Evolutionary conservation across 306 rosid species (phyloP).

Genomic region (Arachis hypogaea): DNA sequence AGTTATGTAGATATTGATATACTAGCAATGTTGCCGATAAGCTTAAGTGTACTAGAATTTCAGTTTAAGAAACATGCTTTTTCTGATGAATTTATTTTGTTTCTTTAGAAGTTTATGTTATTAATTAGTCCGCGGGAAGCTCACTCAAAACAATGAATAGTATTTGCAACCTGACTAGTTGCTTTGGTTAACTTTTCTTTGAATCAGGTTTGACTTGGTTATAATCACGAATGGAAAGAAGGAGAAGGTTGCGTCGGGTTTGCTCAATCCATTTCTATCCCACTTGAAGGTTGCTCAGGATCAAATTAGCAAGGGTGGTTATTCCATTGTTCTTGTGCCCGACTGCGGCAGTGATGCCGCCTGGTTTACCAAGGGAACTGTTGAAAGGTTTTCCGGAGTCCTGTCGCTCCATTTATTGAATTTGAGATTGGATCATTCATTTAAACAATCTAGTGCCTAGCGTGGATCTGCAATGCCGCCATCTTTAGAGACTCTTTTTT

Average conservation of each 20-base stretch:
- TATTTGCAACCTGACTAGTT: slow-evolving; percentile 29
- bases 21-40: slow-evolving; percentile 2
- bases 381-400: slow-evolving; percentile 64
- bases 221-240: slow-evolving; percentile 81
- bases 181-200: slow-evolving; percentile 15
- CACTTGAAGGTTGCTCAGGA: slow-evolving; percentile 92
- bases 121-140: neutral
- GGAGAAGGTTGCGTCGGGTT: slow-evolving; percentile 89
- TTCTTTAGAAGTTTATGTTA: neutral
- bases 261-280: slow-evolving; percentile 80
- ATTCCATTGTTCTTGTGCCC: slow-evolving; percentile 82
- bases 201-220: slow-evolving; percentile 80
- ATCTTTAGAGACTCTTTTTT: neutral
- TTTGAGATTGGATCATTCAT: slow-evolving; percentile 28
- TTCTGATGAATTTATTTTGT: neutral
- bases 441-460: slow-evolving; percentile 7
- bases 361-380: slow-evolving; percentile 87
- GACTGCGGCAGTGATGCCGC: slow-evolving; percentile 49
- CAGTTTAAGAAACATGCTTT: slow-evolving; percentile 15
- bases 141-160: slow-evolving; percentile 11
- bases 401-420: neutral
- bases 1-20: slow-evolving; percentile 20
- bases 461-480: slow-evolving; percentile 23
- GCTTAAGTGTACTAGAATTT: slow-evolving; percentile 20
- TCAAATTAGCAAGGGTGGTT: slow-evolving; percentile 90